A percentile compares a stretch with the other conserved stretches of the same genome.
Conservation (phyloP, 2,329 filamentous ascomycete species). For the Pyrenophora graminea region DNA sequence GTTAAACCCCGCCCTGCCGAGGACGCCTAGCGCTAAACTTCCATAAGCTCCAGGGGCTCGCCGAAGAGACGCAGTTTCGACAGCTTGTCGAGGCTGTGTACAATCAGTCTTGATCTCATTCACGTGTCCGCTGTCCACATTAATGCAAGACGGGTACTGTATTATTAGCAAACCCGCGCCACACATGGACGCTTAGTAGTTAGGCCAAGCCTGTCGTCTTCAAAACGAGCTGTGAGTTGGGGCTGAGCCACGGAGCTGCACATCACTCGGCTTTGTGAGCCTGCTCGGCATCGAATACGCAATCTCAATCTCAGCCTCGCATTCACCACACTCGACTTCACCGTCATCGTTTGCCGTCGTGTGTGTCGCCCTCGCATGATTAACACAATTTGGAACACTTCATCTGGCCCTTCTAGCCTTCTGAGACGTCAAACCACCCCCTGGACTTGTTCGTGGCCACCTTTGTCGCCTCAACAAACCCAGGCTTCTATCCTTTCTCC, state of each 20-base stretch:
- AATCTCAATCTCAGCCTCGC: slow-evolving; percentile 17
- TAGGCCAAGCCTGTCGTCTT: slow-evolving; percentile 2
- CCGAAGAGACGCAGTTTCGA: neutral
- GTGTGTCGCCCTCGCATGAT: neutral
- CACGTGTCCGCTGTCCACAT: neutral
- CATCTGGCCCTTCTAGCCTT: neutral
- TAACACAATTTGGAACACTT: neutral
- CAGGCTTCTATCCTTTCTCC: slow-evolving; percentile 5
- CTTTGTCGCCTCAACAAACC: slow-evolving; percentile 2
- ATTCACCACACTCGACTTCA: slow-evolving; percentile 9
- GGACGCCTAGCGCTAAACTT: neutral
- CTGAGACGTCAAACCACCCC: neutral
- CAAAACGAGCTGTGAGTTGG: neutral
- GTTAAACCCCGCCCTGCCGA: neutral
- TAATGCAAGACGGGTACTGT: slow-evolving; percentile 4
- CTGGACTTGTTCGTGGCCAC: slow-evolving; percentile 1
- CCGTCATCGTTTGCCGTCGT: neutral
- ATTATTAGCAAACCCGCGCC: slow-evolving; percentile 14
- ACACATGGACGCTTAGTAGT: slow-evolving; percentile 8
- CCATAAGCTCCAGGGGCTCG: slow-evolving; percentile 5
- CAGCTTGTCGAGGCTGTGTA: neutral
- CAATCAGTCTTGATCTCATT: no score
- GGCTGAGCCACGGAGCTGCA: slow-evolving; percentile 11
- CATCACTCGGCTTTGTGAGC: slow-evolving; percentile 9
- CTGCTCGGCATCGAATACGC: slow-evolving; percentile 9